Evolutionary conservation across 768 basidiomycete species (phyloP), one percentile per base, ranked within the genome.

Genomic region (Obba rivulosa): DNA sequence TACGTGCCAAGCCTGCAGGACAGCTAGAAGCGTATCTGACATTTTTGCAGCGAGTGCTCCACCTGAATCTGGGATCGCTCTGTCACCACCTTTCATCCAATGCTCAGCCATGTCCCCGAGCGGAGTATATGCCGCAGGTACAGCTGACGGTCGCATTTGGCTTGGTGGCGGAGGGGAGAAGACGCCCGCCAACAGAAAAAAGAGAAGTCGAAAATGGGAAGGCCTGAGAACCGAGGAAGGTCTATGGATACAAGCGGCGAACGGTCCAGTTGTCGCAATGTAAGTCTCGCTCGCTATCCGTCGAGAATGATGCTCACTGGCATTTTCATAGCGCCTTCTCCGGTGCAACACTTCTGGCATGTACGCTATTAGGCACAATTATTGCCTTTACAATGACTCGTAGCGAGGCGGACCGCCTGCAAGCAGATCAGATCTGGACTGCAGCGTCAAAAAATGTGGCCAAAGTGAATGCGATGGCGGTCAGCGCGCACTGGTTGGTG

Each of bases 51-150:
- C 55, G 75, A 56, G 73, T 3, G 58, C 66, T 9, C 64, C 69
- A 3, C 65, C 71, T 31, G 64, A 68, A 11, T 70, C 70, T 0
- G 78, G 77, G 1, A 70, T 85, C 49, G 72, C 79, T 0, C 66
- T 90, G 21, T 81, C 87, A 1, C 87, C 87, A 1, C 86, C 88
- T 1, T 92, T 91, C 60, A 66, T 91, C 44, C 72, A 81, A 62
- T 83, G 77, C 20, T 66, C 78, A 36, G 71, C 84, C 1, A 59
- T 91, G 23, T 82, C 83, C 3, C 49, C 72, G 0, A 72, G 67
- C 3, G 87, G 85, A 0, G 59, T 81, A 25, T 59, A 90, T 16
- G 86, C 81, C 13, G 85, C 79, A 5, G 81, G 85, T 4, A 85
- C 82, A 1, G 89, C 87, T 8, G 86, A 91, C 59, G 89, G 89